A percentile compares a stretch with the other conserved stretches of the same genome.
Evolutionary conservation across 1,139 yeast species (phyloP).

Genomic region (Hyphopichia burtonii): DNA sequence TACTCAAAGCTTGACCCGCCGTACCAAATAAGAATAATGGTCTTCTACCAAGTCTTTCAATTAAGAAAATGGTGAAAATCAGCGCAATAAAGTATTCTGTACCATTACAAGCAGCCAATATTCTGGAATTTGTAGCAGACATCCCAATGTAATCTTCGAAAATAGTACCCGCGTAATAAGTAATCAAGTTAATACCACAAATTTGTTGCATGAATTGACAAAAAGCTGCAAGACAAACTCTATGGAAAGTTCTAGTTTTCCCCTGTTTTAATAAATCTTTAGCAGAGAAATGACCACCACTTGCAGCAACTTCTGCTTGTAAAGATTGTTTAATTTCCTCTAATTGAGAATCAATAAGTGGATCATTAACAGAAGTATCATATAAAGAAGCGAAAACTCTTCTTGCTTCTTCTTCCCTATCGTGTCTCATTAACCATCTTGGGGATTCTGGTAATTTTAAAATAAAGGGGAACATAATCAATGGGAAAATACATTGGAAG

Average conservation of each 20-base stretch:
- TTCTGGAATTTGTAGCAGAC: conserved; percentile 23
- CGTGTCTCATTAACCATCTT: conserved; percentile 44
- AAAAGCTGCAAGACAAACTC: conserved; percentile 44
- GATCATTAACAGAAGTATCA: conserved; percentile 22
- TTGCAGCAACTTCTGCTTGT: conserved; percentile 14
- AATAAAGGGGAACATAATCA: conserved; percentile 17
- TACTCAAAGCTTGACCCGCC: conserved; percentile 7
- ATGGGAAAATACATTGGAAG: conserved; percentile 35
- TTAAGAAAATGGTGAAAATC: conserved; percentile 1
- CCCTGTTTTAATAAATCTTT: conserved; percentile 7
- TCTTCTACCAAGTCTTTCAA: conserved; percentile 4
- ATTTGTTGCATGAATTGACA: conserved; percentile 42
- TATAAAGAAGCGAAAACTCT: conserved; percentile 39
- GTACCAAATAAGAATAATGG: conserved; percentile 2
- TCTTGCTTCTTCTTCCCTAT: conserved; percentile 48
- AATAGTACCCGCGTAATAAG: conserved; percentile 31
- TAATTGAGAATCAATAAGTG: conserved; percentile 20
- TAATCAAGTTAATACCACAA: conserved; percentile 27
- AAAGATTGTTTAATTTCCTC: conserved; percentile 18
- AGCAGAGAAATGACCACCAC: not conserved
- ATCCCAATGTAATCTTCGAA: conserved; percentile 32
- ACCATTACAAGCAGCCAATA: conserved; percentile 29
- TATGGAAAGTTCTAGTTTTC: conserved; percentile 8
- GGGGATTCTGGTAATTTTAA: conserved; percentile 45
- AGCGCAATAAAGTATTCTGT: conserved; percentile 24